Percentiles rank a stretch among this genome's conserved stretches.
Evolutionary conservation across 352 stramenopile genomes (phyloP).

Genomic region (Saprolegnia parasitica): DNA sequence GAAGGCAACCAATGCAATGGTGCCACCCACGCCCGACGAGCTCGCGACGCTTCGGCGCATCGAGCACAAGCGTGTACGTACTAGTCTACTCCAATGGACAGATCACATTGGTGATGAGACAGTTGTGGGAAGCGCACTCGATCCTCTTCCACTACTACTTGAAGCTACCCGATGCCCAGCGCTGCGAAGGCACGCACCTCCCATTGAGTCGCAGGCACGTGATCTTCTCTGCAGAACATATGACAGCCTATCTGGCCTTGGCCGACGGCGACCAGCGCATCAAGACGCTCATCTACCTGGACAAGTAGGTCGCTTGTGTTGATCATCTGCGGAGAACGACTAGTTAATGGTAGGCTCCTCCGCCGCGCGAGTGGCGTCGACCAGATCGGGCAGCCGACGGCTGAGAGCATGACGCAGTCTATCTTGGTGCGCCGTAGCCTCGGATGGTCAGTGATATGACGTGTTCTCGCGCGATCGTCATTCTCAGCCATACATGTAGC

Average conservation of each 20-base stretch:
- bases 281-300: conserved; percentile 20
- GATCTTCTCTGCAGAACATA: conserved; percentile 1
- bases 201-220: not conserved
- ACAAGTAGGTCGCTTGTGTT: not conserved
- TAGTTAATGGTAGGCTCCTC: conserved; percentile 21
- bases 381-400: conserved; percentile 3
- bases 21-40: conserved; percentile 1
- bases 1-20: not conserved
- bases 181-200: not conserved
- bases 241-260: conserved; percentile 16
- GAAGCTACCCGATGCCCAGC: not conserved
- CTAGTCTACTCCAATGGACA: not conserved
- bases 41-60: not conserved
- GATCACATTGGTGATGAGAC: not conserved
- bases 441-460: not conserved
- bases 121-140: conserved; percentile 22
- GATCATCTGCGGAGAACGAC: too few relatives aligned
- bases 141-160: conserved; percentile 23
- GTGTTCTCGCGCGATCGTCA: not conserved
- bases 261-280: conserved; percentile 7
- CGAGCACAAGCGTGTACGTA: conserved; percentile 15
- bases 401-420: not conserved
- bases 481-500: not conserved
- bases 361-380: not conserved
- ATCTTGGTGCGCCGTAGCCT: conserved; percentile 6